phyloP scores from a whole-genome alignment of 1,284 basidiomycete genomes.

The Irpex sp. region DNA sequence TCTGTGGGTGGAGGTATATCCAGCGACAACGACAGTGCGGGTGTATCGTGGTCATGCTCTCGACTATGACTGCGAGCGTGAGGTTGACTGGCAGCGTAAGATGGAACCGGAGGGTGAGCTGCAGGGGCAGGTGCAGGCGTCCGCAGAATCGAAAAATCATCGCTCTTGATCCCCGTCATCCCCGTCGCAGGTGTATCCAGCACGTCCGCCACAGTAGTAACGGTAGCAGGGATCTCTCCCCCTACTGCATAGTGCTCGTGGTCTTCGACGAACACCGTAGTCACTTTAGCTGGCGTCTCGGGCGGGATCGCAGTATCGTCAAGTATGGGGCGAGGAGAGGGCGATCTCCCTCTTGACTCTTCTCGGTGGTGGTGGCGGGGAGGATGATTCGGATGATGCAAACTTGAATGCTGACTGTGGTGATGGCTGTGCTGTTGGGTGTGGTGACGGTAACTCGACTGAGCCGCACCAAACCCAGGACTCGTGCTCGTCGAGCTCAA shows the following conservation, averaged over 20 bases:
- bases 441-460: too few species aligned
- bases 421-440: too few species aligned
- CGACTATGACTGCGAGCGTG: too few species aligned
- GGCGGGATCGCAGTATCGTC: constrained; percentile 15
- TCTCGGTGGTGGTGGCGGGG: not conserved
- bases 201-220: not conserved
- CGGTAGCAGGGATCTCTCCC: constrained; percentile 1
- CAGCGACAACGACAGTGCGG: not conserved
- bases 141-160: constrained; percentile 22
- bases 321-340: constrained; percentile 11
- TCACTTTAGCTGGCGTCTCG: constrained; percentile 5
- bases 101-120: not conserved
- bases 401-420: too few species aligned
- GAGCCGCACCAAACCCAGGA: not conserved
- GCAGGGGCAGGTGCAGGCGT: constrained; percentile 13
- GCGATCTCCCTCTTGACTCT: constrained; percentile 12
- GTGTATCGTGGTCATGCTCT: too few species aligned
- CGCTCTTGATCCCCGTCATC: constrained; percentile 3
- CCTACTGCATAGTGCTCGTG: not conserved
- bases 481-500: constrained; percentile 24
- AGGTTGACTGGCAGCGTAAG: too few species aligned
- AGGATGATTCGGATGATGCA: not conserved
- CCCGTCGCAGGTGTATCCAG: constrained; percentile 16
- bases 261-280: constrained; percentile 7
- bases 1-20: constrained; percentile 7